Evolutionary conservation across 2,329 filamentous ascomycete species (phyloP), one percentile per base, ranked within the genome.

Genomic region (Aureobasidium namibiae): DNA sequence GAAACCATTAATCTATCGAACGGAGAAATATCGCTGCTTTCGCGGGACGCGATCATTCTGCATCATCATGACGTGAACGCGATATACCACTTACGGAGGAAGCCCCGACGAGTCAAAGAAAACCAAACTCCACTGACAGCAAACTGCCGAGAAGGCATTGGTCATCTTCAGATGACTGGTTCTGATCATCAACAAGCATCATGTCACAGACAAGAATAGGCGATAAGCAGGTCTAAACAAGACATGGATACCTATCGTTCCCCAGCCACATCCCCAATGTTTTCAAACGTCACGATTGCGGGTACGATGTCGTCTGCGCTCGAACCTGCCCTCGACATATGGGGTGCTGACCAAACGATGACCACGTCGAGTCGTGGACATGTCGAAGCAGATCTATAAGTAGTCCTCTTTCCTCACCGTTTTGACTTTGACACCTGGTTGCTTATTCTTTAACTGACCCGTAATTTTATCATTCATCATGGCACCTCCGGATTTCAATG

Each of bases 241-340:
- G 14, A 52, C 16, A 14, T 11, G 33, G 34, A 38, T 14, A n/a
- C n/a, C n/a, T n/a, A n/a, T 29, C 18, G 13, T 39, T 39, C 48
- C 34, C 48, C 48, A 39, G 50, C 14, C 23, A 33, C 36, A n/a
- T 45, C 23, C 50, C 49, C 36, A 53, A 16, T 39, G 18, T n/a
- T 31, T 53, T n/a, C 34, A 16, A 41, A 52, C 50, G 38, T 54
- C 50, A 54, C 50, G n/a, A 54, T 54, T 54, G 50, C 50, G 36
- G 36, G 24, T 54, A 31, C n/a, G 14, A 42, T 42, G 24, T 42
- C 34, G 48, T 38, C 13, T 52, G 9, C 34, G 34, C 23, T 54
- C 26, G 36, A 11, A 42, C 50, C 24, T 54, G 24, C 50, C n/a
- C 11, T 33, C 13, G 16, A 14, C 13, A 11, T n/a, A 18, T 23